Evolutionary conservation across 495 filamentous ascomycete genomes (phyloP).

Genomic region (Aspergillus bertholletiae): DNA sequence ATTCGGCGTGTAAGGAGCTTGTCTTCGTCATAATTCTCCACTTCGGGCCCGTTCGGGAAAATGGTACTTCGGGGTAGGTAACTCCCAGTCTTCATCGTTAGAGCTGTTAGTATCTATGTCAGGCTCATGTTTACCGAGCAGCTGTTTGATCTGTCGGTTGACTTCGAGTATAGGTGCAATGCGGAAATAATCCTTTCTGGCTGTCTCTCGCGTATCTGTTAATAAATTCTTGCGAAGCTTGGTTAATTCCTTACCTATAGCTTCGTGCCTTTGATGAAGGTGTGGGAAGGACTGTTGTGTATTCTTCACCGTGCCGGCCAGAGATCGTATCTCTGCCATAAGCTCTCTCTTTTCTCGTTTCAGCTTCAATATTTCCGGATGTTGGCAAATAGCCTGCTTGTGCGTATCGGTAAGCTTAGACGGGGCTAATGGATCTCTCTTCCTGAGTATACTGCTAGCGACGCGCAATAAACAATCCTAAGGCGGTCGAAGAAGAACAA

Average conservation of each 20-base stretch:
- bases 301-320: constrained; percentile 25
- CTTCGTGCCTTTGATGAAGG: too few species aligned
- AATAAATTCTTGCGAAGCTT: too few species aligned
- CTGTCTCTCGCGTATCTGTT: too few species aligned
- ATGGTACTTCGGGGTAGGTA: constrained; percentile 18
- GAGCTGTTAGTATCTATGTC: constrained; percentile 14
- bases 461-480: constrained; percentile 18
- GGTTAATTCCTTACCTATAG: too few species aligned
- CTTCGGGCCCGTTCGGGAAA: constrained; percentile 24
- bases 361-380: constrained; percentile 21
- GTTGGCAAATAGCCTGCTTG: constrained; percentile 20
- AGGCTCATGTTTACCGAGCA: constrained; percentile 16
- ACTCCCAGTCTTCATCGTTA: constrained; percentile 18
- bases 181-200: too few species aligned
- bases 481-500: constrained; percentile 24
- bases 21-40: constrained; percentile 22
- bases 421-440: constrained; percentile 18
- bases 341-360: constrained; percentile 29
- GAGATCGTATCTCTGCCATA: constrained; percentile 24
- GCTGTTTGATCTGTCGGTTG: constrained; percentile 26
- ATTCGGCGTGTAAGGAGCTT: constrained; percentile 23
- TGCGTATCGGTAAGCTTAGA: constrained; percentile 24
- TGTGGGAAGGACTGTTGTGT: too few species aligned
- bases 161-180: constrained; percentile 24
- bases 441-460: constrained; percentile 23